Conservation (phyloP, 179 eudicot genomes). For the Monotropa hypopitys region DNA sequence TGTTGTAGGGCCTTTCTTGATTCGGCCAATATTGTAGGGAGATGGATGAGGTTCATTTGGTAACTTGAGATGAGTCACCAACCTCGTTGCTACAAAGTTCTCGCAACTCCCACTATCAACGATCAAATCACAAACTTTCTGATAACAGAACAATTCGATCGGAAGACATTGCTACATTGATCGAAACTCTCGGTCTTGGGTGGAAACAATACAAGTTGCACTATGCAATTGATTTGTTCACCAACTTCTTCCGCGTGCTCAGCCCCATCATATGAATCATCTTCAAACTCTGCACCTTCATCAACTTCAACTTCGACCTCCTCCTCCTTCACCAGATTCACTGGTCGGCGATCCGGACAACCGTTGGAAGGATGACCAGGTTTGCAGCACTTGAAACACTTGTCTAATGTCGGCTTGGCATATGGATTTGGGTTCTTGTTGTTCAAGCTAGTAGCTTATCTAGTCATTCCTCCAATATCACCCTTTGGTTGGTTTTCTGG, state of each 20-base stretch:
- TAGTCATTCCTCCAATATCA: no score
- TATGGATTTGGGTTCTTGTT: neutral
- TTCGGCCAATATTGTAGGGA: neutral
- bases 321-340: neutral
- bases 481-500: neutral
- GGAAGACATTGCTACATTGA: neutral
- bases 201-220: no score
- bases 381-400: neutral
- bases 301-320: no score
- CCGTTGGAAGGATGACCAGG: neutral
- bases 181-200: no score
- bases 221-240: no score
- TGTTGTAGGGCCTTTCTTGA: neutral
- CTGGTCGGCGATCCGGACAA: neutral
- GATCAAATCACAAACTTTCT: slow-evolving; percentile 4
- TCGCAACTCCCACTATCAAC: slow-evolving; percentile 1
- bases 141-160: neutral
- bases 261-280: neutral
- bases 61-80: neutral
- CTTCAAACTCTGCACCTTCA: no score
- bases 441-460: no score
- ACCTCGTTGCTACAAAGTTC: neutral
- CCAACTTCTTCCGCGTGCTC: no score
- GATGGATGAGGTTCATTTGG: neutral
- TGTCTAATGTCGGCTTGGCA: neutral